These are phyloP conservation scores for Pulveroboletus sp. DNA, from an alignment of 768 basidiomycete genomes.

Conservation along the genomic window DNA sequence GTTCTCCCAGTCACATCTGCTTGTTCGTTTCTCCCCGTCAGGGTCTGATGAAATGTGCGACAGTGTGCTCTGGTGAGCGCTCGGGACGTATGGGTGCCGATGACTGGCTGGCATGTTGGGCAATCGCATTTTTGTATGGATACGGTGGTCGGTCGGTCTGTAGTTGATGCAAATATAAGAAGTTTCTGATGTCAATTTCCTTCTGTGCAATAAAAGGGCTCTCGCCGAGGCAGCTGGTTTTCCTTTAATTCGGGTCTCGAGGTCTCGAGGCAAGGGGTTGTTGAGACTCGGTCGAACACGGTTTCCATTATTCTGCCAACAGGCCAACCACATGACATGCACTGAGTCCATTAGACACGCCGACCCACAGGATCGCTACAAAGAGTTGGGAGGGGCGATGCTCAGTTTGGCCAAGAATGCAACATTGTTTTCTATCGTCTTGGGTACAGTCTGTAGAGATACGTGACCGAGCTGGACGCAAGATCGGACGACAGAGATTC, in stretches of 20 bases:
- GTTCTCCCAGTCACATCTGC: constrained; percentile 17
- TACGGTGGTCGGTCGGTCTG: constrained; percentile 3
- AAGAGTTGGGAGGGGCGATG: too few species aligned
- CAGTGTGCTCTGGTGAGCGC: constrained; percentile 44
- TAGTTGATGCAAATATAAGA: constrained; percentile 12
- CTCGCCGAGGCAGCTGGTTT: too few species aligned
- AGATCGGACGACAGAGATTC: too few species aligned
- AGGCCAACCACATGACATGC: too few species aligned
- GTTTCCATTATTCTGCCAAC: too few species aligned
- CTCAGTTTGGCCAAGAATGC: too few species aligned
- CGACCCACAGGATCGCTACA: neutral
- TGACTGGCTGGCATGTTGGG: constrained; percentile 6
- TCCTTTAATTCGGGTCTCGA: too few species aligned
- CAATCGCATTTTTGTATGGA: neutral
- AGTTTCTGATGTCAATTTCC: constrained; percentile 7
- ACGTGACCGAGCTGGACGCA: too few species aligned
- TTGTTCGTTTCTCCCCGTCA: constrained; percentile 41
- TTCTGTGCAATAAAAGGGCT: neutral
- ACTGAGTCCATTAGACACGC: neutral
- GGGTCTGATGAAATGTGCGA: constrained; percentile 43
- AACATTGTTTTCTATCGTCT: too few species aligned
- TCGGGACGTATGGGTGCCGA: constrained; percentile 16
- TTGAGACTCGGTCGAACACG: too few species aligned
- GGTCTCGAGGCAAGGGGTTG: too few species aligned
- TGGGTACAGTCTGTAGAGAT: too few species aligned